Conservation (phyloP, 257 asterid genomes). For the Solanum boliviense region DNA sequence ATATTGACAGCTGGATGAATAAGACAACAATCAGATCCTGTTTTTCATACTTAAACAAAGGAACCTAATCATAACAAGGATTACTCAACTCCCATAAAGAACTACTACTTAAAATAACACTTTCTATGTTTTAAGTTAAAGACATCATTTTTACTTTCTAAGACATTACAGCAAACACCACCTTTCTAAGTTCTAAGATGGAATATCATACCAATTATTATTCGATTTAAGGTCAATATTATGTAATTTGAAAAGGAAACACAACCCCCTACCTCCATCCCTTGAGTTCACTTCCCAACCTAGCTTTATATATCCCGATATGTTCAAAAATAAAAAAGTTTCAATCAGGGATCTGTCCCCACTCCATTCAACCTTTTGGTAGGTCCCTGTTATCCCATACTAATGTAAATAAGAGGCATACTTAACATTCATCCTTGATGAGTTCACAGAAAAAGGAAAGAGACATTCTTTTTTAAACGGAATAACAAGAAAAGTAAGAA, state of each 20-base stretch:
- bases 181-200: background rate
- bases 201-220: background rate
- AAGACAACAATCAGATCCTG: conserved; percentile 11
- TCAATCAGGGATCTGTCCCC: background rate
- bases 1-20: conserved; percentile 56
- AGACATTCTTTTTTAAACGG: background rate
- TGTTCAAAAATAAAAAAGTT: background rate
- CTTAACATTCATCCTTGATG: background rate
- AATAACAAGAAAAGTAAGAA: background rate
- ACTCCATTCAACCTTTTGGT: background rate
- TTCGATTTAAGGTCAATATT: background rate
- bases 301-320: background rate
- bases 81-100: background rate
- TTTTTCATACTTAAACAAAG: background rate
- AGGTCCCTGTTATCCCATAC: background rate
- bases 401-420: background rate
- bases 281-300: background rate
- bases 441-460: background rate
- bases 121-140: background rate
- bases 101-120: background rate
- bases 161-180: background rate
- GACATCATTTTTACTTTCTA: background rate
- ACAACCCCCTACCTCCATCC: background rate
- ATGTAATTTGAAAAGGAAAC: background rate
- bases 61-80: background rate